Evolutionary conservation across 1,284 basidiomycete species (phyloP).

Genomic region (Earliella scabrosa): DNA sequence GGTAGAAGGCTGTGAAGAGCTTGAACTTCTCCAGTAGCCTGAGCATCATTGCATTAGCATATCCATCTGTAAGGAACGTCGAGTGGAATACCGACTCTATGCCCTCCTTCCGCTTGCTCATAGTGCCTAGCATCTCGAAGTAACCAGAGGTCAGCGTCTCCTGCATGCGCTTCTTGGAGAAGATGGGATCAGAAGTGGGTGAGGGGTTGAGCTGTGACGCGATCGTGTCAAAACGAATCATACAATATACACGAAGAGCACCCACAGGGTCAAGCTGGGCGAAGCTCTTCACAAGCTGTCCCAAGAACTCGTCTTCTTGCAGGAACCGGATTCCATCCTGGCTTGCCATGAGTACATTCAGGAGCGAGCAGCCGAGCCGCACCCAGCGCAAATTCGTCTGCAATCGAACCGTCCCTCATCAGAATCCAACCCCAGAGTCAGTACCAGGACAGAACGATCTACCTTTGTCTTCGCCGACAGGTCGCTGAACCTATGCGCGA

Average conservation of each 20-base stretch:
- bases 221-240: neutral
- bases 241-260: neutral
- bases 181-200: slow-evolving; percentile 78
- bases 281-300: slow-evolving; percentile 88
- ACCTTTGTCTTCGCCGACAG: slow-evolving; percentile 79
- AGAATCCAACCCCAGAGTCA: neutral
- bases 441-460: slow-evolving; percentile 18
- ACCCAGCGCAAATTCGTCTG: slow-evolving; percentile 85
- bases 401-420: neutral
- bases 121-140: slow-evolving; percentile 92
- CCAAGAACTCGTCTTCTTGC: slow-evolving; percentile 85
- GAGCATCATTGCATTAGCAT: neutral
- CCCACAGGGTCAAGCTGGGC: slow-evolving; percentile 91
- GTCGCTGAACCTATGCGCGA: slow-evolving; percentile 85
- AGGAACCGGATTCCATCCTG: slow-evolving; percentile 87
- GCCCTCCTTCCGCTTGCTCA: slow-evolving; percentile 89
- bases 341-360: slow-evolving; percentile 85
- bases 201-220: slow-evolving; percentile 62
- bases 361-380: slow-evolving; percentile 79
- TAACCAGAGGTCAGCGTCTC: slow-evolving; percentile 92
- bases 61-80: no score
- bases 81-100: slow-evolving; percentile 69
- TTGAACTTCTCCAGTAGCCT: slow-evolving; percentile 92
- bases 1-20: slow-evolving; percentile 95
- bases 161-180: slow-evolving; percentile 84